These are phyloP conservation scores for Mrakia blollopis DNA, from an alignment of 768 basidiomycete genomes.

Conservation along the genomic window DNA sequence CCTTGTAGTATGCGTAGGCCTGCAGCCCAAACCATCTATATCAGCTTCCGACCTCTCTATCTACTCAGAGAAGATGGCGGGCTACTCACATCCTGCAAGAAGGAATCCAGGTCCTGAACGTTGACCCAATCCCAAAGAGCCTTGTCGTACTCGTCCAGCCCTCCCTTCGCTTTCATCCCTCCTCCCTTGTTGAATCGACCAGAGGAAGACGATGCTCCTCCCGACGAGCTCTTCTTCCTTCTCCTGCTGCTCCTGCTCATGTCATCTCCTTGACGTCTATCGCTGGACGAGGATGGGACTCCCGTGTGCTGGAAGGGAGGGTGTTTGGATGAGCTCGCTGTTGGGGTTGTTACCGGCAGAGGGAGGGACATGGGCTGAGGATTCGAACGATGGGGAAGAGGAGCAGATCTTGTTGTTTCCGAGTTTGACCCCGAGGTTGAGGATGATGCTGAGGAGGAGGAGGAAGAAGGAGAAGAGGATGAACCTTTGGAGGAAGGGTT, in stretches of 20 bases:
- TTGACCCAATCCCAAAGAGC: slow-evolving; percentile 99
- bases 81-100: slow-evolving; percentile 71
- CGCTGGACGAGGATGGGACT: neutral
- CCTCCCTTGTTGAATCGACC: neutral
- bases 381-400: neutral
- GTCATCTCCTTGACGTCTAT: too few species aligned
- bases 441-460: neutral
- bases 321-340: neutral
- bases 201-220: neutral
- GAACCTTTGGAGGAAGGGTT: slow-evolving; percentile 3
- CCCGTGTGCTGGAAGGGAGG: neutral
- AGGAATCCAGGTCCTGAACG: slow-evolving; percentile 92
- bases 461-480: neutral
- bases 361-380: slow-evolving; percentile 3
- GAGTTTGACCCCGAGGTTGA: neutral
- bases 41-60: neutral
- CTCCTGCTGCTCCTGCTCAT: neutral
- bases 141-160: slow-evolving; percentile 55
- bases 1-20: slow-evolving; percentile 86
- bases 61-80: neutral
- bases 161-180: neutral
- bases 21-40: slow-evolving; percentile 19
- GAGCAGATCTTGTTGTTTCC: neutral
- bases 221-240: neutral
- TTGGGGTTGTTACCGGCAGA: neutral